Percentiles rank a stretch among this genome's conserved stretches.
These are phyloP conservation scores for Pythium utonaiense DNA, from an alignment of 352 stramenopile genomes.

Conservation along the genomic window DNA sequence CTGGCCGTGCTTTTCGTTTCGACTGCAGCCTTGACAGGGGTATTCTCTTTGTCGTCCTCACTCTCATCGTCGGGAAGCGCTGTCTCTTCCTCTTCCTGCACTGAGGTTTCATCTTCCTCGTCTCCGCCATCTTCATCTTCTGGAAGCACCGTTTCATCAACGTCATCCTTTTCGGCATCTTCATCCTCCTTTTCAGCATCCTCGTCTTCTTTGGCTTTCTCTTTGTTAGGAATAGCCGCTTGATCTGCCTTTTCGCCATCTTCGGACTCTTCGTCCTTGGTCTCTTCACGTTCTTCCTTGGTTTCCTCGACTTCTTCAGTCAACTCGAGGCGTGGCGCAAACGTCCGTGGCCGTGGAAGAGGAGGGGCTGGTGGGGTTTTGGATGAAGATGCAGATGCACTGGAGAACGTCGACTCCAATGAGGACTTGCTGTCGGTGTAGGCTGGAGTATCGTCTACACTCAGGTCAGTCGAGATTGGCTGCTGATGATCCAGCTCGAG, in stretches of 20 bases:
- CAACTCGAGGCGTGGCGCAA: neutral
- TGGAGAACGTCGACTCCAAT: slow-evolving; percentile 20
- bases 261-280: slow-evolving; percentile 7
- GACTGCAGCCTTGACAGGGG: slow-evolving; percentile 1
- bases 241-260: neutral
- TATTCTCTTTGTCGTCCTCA: slow-evolving; percentile 21
- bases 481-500: slow-evolving; percentile 10
- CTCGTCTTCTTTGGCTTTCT: slow-evolving; percentile 4
- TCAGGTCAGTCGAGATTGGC: slow-evolving; percentile 13
- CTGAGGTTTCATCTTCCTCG: neutral
- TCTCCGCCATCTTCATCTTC: slow-evolving; percentile 3
- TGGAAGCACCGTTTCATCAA: slow-evolving; percentile 4
- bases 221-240: neutral
- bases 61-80: neutral
- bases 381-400: slow-evolving; percentile 17
- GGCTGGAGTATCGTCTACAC: slow-evolving; percentile 16
- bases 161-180: too few relatives aligned
- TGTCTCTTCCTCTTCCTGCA: neutral
- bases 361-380: slow-evolving; percentile 24
- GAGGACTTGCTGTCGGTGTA: slow-evolving; percentile 14
- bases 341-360: neutral
- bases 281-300: neutral
- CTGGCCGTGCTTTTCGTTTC: too few relatives aligned
- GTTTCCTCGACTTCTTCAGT: slow-evolving; percentile 9
- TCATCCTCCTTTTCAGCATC: slow-evolving; percentile 8